These are phyloP conservation scores for Fusarium siculi DNA, from an alignment of 2,329 filamentous ascomycete species.

Conservation along the genomic window DNA sequence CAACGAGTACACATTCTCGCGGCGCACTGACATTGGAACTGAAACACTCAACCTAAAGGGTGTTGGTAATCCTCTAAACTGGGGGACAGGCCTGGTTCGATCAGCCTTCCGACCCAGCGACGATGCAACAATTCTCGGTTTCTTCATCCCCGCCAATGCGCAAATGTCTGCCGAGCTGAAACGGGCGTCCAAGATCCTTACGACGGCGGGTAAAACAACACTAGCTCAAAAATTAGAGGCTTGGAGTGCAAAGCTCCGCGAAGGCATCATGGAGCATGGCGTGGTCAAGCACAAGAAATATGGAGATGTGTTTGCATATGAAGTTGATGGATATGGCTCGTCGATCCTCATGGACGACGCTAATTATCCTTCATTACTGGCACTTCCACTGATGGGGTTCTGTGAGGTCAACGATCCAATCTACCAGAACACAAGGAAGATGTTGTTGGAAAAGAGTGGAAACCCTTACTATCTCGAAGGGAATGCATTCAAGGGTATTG, in stretches of 20 bases:
- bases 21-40: slow-evolving; percentile 82
- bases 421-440: slow-evolving; percentile 87
- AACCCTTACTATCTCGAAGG: slow-evolving; percentile 93
- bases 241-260: slow-evolving; percentile 71
- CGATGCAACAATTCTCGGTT: slow-evolving; percentile 93
- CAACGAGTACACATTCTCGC: slow-evolving; percentile 90
- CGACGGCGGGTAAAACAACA: slow-evolving; percentile 64
- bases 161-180: slow-evolving; percentile 93
- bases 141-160: slow-evolving; percentile 94
- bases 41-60: slow-evolving; percentile 88
- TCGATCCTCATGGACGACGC: slow-evolving; percentile 89
- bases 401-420: slow-evolving; percentile 70
- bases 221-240: slow-evolving; percentile 66
- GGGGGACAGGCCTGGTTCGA: slow-evolving; percentile 84
- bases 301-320: slow-evolving; percentile 84
- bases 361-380: slow-evolving; percentile 84
- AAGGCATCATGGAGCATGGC: slow-evolving; percentile 86
- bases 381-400: slow-evolving; percentile 83
- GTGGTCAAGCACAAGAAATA: slow-evolving; percentile 80
- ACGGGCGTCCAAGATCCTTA: slow-evolving; percentile 77
- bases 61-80: slow-evolving; percentile 89
- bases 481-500: slow-evolving; percentile 83
- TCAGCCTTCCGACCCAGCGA: slow-evolving; percentile 96
- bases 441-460: slow-evolving; percentile 76
- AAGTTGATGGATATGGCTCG: slow-evolving; percentile 88